Base-by-base conservation (phyloP, 495 filamentous ascomycete genomes). In the Parathielavia appendiculata region DNA sequence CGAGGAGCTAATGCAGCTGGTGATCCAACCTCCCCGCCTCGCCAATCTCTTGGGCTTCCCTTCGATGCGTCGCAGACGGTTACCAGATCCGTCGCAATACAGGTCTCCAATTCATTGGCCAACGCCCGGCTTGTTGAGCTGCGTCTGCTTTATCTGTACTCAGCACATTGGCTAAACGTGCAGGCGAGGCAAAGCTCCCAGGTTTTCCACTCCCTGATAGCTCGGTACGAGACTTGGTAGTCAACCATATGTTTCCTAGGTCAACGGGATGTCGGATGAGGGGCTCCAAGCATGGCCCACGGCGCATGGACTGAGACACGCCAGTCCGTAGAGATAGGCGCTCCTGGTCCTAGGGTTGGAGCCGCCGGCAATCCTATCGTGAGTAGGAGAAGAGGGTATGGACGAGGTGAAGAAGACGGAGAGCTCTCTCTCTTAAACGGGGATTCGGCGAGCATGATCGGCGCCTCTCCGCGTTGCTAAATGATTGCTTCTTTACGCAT, bases 151-250 rank as follows among this genome's bases (percentile, higher is more conserved):
- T 58, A 57, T 58, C 51, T 61, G 12, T 51, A 30, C 40, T 34
- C 62, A 44, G 41, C 13, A 51, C 48, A 56, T 64, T 60, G 57
- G 57, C 58, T 39, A 52, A 54, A 52, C 11, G 3, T 46, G 22
- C 19, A 41, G 23, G n/a, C 40, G 6, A 16, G 35, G 16, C 26
- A 11, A 4, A 13, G 19, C 4, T 14, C 54, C 14, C 22, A 14
- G 19, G 11, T 3, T 30, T 1, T 12, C 20, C 11, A 32, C 49
- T 45, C 48, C 44, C 32, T 26, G 54, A 16, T 30, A 56, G 44
- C 54, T 30, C 20, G 9, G 36, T 12, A 5, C n/a, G 14, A 1
- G 41, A 56, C 23, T 34, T 43, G 51, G 39, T 22, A 49, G 13
- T 26, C 23, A 45, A 36, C 56, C 52, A 40, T 40, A 43, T 50